These are phyloP conservation scores for Zhuliangozyma blackwelliae DNA, from an alignment of 1,139 yeast genomes.

Conservation along the genomic window DNA sequence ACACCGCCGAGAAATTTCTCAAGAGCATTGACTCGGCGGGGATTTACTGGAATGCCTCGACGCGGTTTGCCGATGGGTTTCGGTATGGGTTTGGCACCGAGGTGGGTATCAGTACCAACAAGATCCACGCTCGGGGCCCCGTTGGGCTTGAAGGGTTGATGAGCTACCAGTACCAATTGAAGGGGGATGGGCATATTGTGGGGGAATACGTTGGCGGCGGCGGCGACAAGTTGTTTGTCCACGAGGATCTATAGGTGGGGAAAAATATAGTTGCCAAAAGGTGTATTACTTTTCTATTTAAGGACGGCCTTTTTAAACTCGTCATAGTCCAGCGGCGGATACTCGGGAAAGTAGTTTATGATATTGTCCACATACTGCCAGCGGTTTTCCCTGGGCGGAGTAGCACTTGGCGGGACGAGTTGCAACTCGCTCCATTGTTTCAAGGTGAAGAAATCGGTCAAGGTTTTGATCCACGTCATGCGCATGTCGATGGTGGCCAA, in stretches of 20 bases:
- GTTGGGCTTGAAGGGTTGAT: slow-evolving; percentile 96
- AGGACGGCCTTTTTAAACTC: slow-evolving; percentile 19
- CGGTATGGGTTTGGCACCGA: slow-evolving; percentile 98
- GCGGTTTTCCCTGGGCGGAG: slow-evolving; percentile 11
- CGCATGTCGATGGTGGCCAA: slow-evolving; percentile 52
- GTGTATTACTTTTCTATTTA: slow-evolving; percentile 1
- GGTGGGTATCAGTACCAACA: slow-evolving; percentile 95
- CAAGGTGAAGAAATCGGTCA: slow-evolving; percentile 59
- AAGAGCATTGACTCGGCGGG: slow-evolving; percentile 93
- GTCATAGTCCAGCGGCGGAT: slow-evolving; percentile 36
- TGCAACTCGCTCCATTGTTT: slow-evolving; percentile 55
- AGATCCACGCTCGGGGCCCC: slow-evolving; percentile 97
- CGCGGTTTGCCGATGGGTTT: slow-evolving; percentile 97
- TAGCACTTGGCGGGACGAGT: slow-evolving; percentile 10
- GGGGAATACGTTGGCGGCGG: slow-evolving; percentile 93
- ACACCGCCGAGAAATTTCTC: slow-evolving; percentile 68
- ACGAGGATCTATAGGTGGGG: slow-evolving; percentile 43
- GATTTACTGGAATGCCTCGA: slow-evolving; percentile 97
- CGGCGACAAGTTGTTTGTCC: slow-evolving; percentile 75
- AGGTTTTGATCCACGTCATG: slow-evolving; percentile 68
- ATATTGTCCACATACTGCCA: slow-evolving; percentile 23
- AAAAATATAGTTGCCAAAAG: no score
- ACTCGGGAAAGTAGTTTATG: slow-evolving; percentile 34
- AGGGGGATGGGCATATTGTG: slow-evolving; percentile 90
- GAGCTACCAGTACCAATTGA: slow-evolving; percentile 88